Base-by-base conservation (phyloP, 148 eudicot genomes). In the Cornus suecica region DNA sequence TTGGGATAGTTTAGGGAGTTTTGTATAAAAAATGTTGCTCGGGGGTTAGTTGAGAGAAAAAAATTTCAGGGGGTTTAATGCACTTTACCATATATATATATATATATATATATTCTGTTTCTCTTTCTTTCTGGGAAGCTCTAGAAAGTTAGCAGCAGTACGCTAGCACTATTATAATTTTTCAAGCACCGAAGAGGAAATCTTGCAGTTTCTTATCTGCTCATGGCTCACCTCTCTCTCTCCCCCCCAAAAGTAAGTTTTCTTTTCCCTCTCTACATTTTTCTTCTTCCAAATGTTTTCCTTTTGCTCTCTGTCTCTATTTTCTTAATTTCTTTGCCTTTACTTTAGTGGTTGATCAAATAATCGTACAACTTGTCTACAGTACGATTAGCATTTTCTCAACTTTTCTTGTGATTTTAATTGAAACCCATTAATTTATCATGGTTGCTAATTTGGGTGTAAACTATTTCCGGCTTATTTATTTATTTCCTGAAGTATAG, bases 111-210 rank as follows among this genome's bases (percentile, higher is more conserved):
- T 5, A 34, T 5, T 37, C 22, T n/a, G 42, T 58, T 28, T 23
- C 66, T 7, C 23, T 22, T 31, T 34, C 69, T 74, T 69, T 74
- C 76, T 63, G 1, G 76, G 60, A 74, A 74, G 5, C 76, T 74
- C 76, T 74, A 63, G 76, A 74, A 37, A 6, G 8, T 15, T 23
- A 31, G 23, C 29, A 30, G 58, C 68, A 64, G 31, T 45, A 61
- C 75, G 42, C 75, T n/a, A 27, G 16, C 24, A 62, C 3, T 30
- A 23, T 16, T 37, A 3, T 8, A 29, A 16, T 24, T 64, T 18
- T 8, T 26, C 37, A 26, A 26, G 3, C 76, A 26, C 42, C 11
- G 15, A 4, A 34, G 60, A 30, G 5, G 10, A 24, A 20, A 18
- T 25, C 14, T 64, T 69, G 68, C 69, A 25, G 60, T n/a, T 61